Conservation (phyloP, 257 asterid genomes). For the Nicotiana paniculata region DNA sequence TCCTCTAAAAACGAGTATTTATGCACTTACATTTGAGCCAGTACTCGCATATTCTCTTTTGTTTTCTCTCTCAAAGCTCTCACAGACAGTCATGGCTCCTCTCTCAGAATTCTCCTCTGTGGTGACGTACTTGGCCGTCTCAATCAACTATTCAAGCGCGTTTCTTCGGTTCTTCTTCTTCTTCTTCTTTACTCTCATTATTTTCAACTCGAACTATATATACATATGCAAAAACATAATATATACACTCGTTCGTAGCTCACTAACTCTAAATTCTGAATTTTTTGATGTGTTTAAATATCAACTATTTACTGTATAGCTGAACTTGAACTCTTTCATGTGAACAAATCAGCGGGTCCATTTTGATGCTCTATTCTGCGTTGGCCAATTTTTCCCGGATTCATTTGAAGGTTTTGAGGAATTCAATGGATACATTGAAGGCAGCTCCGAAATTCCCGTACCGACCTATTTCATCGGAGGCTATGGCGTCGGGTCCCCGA, state of each 20-base stretch:
- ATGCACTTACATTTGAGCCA: neutral
- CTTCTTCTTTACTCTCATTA: neutral
- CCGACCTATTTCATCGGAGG: conserved; percentile 97
- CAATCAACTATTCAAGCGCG: conserved; percentile 76
- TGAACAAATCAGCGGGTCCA: conserved; percentile 94
- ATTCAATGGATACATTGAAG: conserved; percentile 68
- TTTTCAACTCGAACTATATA: neutral
- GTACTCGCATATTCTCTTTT: neutral
- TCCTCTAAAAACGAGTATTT: too few species aligned
- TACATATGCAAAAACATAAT: neutral
- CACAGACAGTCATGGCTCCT: conserved; percentile 36
- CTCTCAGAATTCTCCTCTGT: conserved; percentile 79
- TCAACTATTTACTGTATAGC: conserved; percentile 2
- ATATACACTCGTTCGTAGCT: neutral
- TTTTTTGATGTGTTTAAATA: neutral
- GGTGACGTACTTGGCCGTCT: conserved; percentile 97
- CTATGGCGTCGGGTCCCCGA: conserved; percentile 70
- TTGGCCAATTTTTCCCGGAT: conserved; percentile 91
- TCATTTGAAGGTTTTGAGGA: conserved; percentile 64
- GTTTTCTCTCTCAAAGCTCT: neutral
- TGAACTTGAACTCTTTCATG: conserved; percentile 40
- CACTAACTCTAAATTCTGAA: neutral
- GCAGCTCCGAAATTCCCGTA: conserved; percentile 52
- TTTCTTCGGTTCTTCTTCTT: conserved; percentile 34
- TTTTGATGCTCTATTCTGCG: conserved; percentile 85